Base-by-base conservation (phyloP, 2,329 filamentous ascomycete species). In the Nectriaceae sp. region DNA sequence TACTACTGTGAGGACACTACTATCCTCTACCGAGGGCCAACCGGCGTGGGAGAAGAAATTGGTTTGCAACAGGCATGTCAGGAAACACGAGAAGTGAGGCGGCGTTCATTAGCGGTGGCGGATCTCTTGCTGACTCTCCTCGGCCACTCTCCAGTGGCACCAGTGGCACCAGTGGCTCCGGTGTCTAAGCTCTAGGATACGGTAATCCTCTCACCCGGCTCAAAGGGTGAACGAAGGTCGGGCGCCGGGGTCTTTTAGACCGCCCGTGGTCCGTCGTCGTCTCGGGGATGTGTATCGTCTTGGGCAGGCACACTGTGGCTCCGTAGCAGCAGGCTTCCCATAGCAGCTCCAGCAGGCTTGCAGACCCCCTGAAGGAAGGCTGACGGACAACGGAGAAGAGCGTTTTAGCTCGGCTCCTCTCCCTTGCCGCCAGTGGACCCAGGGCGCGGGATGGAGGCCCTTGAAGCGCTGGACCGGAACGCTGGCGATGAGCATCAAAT, bases 401-500 rank as follows among this genome's bases (percentile, higher is more conserved):
- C 55, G 53, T 61, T 57, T 60, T 61, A 62, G 54, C 59, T 61
- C 50, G 47, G 55, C 45, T 50, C 20, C 31, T 53, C 55, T 58
- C 51, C 56, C 57, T 61, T 60, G 58, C 48, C 42, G 52, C 48
- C 39, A 40, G 56, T 63, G 56, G 53, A 52, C 50, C 48, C 46
- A 46, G 42, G 50, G 46, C 38, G 52, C 47, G 47, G 44, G 43
- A 57, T 51, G 37, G 42, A 44, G 37, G 40, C 24, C 42, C 44
- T 42, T 53, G 46, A 53, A 61, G 50, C 48, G 48, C 50, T 57
- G 40, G 59, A 46, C 48, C 49, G 53, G 56, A 54, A 57, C 45
- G 47, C 40, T 52, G 43, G 44, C 42, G 43, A 57, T 52, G 46
- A 50, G 31, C 42, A 48, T 54, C 51, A 47, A 52, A 52, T 40